A percentile compares a stretch with the other conserved stretches of the same genome.
phyloP scores from a whole-genome alignment of 108 stramenopile species.

The Skeletonema menzelii region DNA sequence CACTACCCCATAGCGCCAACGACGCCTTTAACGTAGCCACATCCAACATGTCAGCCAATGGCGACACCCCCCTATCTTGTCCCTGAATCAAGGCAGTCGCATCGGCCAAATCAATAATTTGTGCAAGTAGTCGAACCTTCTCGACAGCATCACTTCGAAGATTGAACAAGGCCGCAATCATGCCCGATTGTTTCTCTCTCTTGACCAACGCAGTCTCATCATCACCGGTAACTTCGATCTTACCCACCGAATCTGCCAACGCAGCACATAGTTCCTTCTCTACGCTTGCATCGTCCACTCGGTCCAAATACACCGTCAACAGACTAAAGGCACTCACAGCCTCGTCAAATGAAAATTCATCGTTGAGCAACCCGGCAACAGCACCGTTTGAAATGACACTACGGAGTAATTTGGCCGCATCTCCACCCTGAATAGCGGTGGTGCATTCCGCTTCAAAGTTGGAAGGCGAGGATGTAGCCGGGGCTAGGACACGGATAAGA shows the following conservation, averaged over 20 bases:
- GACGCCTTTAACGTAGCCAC: slow-evolving; percentile 21
- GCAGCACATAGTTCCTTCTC: slow-evolving; percentile 25
- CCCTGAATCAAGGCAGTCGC: slow-evolving; percentile 27
- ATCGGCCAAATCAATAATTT: slow-evolving; percentile 65
- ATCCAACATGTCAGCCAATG: slow-evolving; percentile 57
- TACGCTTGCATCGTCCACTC: slow-evolving; percentile 31
- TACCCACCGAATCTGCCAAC: slow-evolving; percentile 52
- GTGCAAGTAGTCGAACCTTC: slow-evolving; percentile 56
- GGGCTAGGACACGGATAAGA: slow-evolving; percentile 63
- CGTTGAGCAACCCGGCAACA: slow-evolving; percentile 47
- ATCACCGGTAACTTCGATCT: not conserved
- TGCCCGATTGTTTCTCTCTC: slow-evolving; percentile 37
- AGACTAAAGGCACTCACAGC: slow-evolving; percentile 67
- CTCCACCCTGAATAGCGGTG: slow-evolving; percentile 50
- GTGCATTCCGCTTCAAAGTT: slow-evolving; percentile 54
- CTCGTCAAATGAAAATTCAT: slow-evolving; percentile 51
- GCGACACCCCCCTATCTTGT: slow-evolving; percentile 27
- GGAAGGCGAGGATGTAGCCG: slow-evolving; percentile 25
- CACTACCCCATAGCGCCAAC: slow-evolving; percentile 34
- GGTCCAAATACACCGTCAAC: slow-evolving; percentile 69
- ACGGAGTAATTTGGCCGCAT: slow-evolving; percentile 62
- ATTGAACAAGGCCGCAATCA: slow-evolving; percentile 69
- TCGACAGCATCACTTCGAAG: slow-evolving; percentile 64
- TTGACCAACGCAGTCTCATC: slow-evolving; percentile 8
- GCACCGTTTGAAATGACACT: slow-evolving; percentile 58